These are phyloP conservation scores for Eimeria sp. DNA, from an alignment of 169 alveolate genomes.

Conservation along the genomic window DNA sequence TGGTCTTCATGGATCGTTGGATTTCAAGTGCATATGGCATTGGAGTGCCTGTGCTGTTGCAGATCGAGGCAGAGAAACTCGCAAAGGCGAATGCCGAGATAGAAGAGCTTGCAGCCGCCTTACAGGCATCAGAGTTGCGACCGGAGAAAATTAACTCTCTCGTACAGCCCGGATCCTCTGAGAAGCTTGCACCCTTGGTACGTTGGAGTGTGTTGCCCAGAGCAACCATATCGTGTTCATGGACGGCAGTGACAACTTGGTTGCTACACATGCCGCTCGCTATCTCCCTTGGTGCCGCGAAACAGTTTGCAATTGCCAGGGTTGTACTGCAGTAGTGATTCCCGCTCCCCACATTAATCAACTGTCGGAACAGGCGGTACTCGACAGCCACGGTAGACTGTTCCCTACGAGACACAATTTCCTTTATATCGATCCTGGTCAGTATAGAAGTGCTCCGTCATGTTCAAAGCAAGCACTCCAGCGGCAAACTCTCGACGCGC, in stretches of 20 bases:
- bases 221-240: background rate
- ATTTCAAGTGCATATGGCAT: background rate
- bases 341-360: background rate
- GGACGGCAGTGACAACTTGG: background rate
- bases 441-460: background rate
- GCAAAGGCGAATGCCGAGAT: background rate
- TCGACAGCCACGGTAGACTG: background rate
- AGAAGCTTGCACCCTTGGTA: conserved; percentile 15
- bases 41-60: background rate
- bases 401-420: background rate
- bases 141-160: background rate
- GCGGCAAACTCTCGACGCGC: too few relatives aligned
- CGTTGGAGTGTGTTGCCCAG: background rate
- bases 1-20: background rate
- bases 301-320: background rate
- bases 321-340: background rate
- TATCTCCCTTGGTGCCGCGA: background rate
- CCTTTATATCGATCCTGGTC: background rate
- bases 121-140: background rate
- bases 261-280: background rate
- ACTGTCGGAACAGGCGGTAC: background rate
- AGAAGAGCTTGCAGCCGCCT: background rate
- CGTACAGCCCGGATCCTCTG: background rate
- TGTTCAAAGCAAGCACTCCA: background rate
- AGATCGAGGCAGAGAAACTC: conserved; percentile 17